Base-by-base conservation (phyloP, 2,329 filamentous ascomycete genomes). In the Alternaria ventricosa region DNA sequence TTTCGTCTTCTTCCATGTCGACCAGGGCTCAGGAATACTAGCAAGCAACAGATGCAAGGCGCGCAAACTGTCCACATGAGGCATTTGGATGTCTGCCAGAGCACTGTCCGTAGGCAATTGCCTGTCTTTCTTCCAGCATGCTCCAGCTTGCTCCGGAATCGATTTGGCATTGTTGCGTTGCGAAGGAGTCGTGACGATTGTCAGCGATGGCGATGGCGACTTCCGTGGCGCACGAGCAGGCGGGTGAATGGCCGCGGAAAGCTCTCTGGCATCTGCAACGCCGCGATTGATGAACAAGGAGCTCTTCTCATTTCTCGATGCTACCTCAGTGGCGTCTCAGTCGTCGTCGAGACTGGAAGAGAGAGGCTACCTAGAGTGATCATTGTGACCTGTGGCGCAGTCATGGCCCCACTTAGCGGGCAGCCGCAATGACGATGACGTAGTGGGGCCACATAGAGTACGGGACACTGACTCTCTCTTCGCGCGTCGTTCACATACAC, bases 41-140 rank as follows among this genome's bases (percentile, higher is more conserved):
- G 23, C 9, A 58, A 44, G 46, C 68, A 67, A 53, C 68, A 66
- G 15, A 73, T n/a, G 49, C 66, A 69, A 25, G 71, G 69, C 10
- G 66, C 57, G 57, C 66, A 71, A 22, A 59, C 60, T 23, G 63
- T 63, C 63, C 60, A 71, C 20, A 71, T 47, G 33, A 64, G 30
- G 30, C 64, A 61, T 57, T 67, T 71, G 65, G 65, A 71, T 9
- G 58, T 57, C 8, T 68, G 55, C 50, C 55, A 65, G 12, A 54
- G 63, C 22, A 57, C 47, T 15, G 23, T 65, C 5, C 50, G 57
- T 7, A 71, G 20, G 12, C 50, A 58, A 15, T 66, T 55, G 25
- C 56, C 43, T 5, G 60, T 65, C 41, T 59, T 46, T 15, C 59
- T 67, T 10, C 69, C 53, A 5, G 55, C 62, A 27, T 62, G 61